A percentile compares a stretch with the other conserved stretches of the same genome.
Conservation (phyloP, 2,329 filamentous ascomycete species). For the Tricladium varicosporioides region DNA sequence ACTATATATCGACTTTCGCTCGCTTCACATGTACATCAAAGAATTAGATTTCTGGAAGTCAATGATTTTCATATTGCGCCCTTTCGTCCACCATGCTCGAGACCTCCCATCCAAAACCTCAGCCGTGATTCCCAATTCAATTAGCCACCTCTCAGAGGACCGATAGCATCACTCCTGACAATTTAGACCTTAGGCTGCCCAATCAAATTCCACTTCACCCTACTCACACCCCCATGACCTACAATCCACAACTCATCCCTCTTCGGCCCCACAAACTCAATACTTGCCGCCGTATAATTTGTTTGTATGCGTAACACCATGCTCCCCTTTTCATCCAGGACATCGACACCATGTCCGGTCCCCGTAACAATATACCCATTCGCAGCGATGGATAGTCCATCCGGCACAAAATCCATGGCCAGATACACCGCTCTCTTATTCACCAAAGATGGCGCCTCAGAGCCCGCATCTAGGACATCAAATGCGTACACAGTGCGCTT, state of each 20-base stretch:
- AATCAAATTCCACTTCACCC: constrained; percentile 29
- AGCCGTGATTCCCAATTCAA: no score
- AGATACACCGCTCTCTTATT: constrained; percentile 40
- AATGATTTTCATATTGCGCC: no score
- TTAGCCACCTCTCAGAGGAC: no score
- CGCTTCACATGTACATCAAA: no score
- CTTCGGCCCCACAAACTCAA: constrained; percentile 40
- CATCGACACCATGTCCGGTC: constrained; percentile 38
- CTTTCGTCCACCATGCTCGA: no score
- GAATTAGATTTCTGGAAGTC: no score
- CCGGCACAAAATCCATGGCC: constrained; percentile 38
- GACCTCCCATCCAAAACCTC: no score
- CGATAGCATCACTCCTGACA: no score
- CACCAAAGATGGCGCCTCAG: constrained; percentile 32
- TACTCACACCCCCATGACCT: constrained; percentile 38
- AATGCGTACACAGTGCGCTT: constrained; percentile 38
- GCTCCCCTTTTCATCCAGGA: constrained; percentile 38
- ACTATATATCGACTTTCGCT: no score
- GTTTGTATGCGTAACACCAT: constrained; percentile 40
- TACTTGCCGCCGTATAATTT: constrained; percentile 42
- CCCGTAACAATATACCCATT: constrained; percentile 41
- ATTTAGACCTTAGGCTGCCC: no score
- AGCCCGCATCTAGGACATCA: constrained; percentile 33
- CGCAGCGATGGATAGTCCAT: constrained; percentile 41
- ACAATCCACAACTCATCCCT: constrained; percentile 40